Evolutionary conservation across 768 basidiomycete genomes (phyloP).

Genomic region (Suillus discolor): DNA sequence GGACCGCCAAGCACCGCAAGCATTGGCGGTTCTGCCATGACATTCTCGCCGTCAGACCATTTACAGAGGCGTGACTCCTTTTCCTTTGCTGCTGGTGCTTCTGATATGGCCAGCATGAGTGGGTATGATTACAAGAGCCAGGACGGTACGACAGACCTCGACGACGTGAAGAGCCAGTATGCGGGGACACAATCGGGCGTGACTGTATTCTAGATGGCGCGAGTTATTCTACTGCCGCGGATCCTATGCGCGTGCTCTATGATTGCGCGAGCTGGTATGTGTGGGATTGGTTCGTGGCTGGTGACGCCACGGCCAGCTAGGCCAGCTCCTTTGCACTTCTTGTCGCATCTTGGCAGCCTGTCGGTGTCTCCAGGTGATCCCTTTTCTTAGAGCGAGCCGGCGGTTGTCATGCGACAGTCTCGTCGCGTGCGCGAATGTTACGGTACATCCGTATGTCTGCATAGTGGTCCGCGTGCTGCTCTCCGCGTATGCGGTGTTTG

Average conservation of each 20-base stretch:
- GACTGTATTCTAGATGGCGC: conserved; percentile 36
- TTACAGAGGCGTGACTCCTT: conserved; percentile 78
- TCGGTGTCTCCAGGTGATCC: background rate
- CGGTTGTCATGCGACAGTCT: background rate
- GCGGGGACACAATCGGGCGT: conserved; percentile 83
- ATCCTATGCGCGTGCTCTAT: too few relatives aligned
- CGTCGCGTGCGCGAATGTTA: background rate
- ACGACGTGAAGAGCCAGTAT: conserved; percentile 91
- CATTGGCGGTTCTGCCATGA: conserved; percentile 63
- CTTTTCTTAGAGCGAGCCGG: background rate
- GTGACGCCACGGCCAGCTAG: background rate
- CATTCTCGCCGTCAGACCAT: conserved; percentile 90
- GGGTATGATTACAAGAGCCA: conserved; percentile 88
- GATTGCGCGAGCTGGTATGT: background rate
- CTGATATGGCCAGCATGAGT: conserved; percentile 79
- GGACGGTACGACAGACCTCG: conserved; percentile 76
- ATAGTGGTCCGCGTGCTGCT: background rate
- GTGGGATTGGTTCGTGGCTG: background rate
- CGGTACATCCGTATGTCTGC: background rate
- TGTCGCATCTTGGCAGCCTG: conserved; percentile 16
- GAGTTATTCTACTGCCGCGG: too few relatives aligned
- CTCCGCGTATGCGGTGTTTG: background rate
- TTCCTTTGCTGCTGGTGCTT: conserved; percentile 71
- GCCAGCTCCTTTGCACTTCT: conserved; percentile 12
- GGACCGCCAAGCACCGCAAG: conserved; percentile 62